Base-by-base conservation (phyloP, 768 basidiomycete species). In the Amanita exitialis region DNA sequence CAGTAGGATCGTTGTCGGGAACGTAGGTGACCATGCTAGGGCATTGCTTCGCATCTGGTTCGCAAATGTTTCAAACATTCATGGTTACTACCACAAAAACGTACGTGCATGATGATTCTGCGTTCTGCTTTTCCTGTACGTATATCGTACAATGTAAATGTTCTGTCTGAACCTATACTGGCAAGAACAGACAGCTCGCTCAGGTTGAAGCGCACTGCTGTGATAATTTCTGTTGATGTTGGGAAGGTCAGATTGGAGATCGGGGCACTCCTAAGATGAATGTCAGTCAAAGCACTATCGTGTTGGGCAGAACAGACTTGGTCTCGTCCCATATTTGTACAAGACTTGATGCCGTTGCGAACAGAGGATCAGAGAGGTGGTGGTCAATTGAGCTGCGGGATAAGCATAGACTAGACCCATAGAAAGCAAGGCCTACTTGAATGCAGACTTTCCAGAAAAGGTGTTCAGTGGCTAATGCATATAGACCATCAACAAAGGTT, bases 321-420 rank as follows among this genome's bases (percentile, higher is more conserved):
- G 86, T 94, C 66, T 97, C 92, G 58, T 99, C 96, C 96, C 96
- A 99, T 57, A 99, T 77, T 64, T 98, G 95, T 6, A 99, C 93
- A 44, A 79, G 77, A 58, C 86, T 90, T 0, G 92, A 95, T 2
- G 92, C 93, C 0, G 95, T 94, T 0, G 93, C 95, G 58, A 99
- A 99, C 3, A 92, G 66, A n/a, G 85, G 73, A 52, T 94, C 88
- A 32, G 80, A 79, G 42, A 86, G 78, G 63, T 98, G 96, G 62
- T 97, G 96, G 59, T 97, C 92, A 66, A 99, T 89, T 39, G 87
- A 86, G 61, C 93, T 95, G 59, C 51, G 56, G 47, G 47, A 57
- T 12, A 53, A 54, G 53, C 30, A 16, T 23, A 30, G 25, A 44
- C 50, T 35, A 41, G 6, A 27, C n/a, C 6, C 9, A 44, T 9